Conservation (phyloP, 805 yeast genomes). For the Hanseniaspora meyeri region DNA sequence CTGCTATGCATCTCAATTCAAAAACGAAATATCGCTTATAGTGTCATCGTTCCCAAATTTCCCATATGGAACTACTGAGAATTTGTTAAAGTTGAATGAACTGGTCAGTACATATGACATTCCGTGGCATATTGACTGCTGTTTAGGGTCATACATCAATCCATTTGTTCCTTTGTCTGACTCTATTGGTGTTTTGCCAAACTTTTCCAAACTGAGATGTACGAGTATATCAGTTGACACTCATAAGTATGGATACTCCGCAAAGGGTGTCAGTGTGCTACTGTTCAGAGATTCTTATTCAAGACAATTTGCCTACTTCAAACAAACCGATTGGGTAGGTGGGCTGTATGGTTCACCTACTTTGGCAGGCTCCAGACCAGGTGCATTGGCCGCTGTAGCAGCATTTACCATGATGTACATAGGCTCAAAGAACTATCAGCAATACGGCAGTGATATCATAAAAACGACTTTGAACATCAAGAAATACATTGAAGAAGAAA, state of each 20-base stretch:
- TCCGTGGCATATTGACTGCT: conserved; percentile 91
- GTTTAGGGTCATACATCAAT: conserved; percentile 84
- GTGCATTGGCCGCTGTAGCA: conserved; percentile 94
- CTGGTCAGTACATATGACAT: conserved; percentile 46
- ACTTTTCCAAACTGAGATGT: not conserved
- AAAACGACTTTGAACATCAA: conserved; percentile 49
- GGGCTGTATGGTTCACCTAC: conserved; percentile 96
- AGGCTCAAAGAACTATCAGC: conserved; percentile 72
- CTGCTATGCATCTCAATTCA: conserved; percentile 59
- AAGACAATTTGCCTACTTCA: conserved; percentile 72
- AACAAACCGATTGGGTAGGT: conserved; percentile 79
- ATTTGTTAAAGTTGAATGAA: conserved; percentile 57
- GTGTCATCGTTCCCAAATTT: conserved; percentile 95
- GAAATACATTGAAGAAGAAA: conserved; percentile 32
- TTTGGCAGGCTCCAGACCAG: conserved; percentile 92
- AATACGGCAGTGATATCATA: conserved; percentile 57
- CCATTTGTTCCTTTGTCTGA: conserved; percentile 48
- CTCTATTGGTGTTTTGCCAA: conserved; percentile 68
- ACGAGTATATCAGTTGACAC: conserved; percentile 91
- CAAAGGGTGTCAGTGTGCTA: conserved; percentile 86
- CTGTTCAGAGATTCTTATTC: conserved; percentile 66
- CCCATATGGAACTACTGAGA: conserved; percentile 93
- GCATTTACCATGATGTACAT: conserved; percentile 84
- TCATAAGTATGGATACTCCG: conserved; percentile 98
- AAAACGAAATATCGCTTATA: conserved; percentile 43